Percentiles rank a stretch among this genome's conserved stretches.
Conservation (phyloP, 768 basidiomycete genomes). For the Xerocomus spinulosus region DNA sequence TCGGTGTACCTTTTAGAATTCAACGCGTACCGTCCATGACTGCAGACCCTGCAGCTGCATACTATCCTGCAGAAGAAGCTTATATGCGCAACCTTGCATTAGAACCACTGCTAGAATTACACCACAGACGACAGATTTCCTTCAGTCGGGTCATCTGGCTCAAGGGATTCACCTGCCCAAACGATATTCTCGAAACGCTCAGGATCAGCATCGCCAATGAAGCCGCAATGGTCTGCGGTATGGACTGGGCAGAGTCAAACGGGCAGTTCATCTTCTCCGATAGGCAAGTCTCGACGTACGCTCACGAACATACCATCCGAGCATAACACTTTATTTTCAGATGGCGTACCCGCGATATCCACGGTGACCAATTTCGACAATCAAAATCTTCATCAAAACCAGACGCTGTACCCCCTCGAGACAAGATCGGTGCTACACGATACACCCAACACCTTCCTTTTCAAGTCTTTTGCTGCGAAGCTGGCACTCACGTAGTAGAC, state of each 20-base stretch:
- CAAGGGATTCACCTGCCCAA: constrained; percentile 98
- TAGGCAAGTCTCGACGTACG: constrained; percentile 48
- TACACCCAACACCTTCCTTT: constrained; percentile 93
- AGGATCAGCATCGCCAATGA: constrained; percentile 86
- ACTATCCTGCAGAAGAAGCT: constrained; percentile 95
- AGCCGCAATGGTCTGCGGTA: constrained; percentile 99
- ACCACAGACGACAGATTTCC: constrained; percentile 66
- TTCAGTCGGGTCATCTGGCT: constrained; percentile 95
- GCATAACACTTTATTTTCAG: constrained; percentile 35
- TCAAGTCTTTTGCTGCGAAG: constrained; percentile 98
- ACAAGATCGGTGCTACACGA: constrained; percentile 71
- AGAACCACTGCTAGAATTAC: constrained; percentile 84
- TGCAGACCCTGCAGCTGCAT: constrained; percentile 76
- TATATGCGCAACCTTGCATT: constrained; percentile 89
- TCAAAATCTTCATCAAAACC: constrained; percentile 90
- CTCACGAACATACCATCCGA: too few species aligned
- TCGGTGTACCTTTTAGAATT: constrained; percentile 92
- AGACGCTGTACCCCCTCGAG: constrained; percentile 90
- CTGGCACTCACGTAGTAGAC: constrained; percentile 95
- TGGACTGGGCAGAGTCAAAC: constrained; percentile 99
- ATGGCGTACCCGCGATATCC: constrained; percentile 97
- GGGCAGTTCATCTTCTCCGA: constrained; percentile 98
- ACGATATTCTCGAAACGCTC: constrained; percentile 94
- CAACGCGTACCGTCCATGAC: constrained; percentile 93
- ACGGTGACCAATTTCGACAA: constrained; percentile 96